Base-by-base conservation (phyloP, 2,329 filamentous ascomycete genomes). In the Fusarium gaditjirri region DNA sequence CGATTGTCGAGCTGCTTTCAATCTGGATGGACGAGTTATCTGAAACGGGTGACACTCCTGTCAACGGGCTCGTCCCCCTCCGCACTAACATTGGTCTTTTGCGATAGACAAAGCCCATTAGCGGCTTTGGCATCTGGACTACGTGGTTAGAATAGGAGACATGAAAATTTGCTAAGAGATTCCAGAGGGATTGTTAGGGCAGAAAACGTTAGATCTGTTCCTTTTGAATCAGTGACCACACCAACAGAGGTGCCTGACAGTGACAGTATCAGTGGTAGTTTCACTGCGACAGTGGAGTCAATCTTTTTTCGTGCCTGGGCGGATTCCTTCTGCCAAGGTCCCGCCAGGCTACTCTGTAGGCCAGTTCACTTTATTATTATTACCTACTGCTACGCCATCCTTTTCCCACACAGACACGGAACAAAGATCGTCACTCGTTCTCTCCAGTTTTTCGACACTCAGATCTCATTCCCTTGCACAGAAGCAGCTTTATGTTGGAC, bases 361-460 rank as follows among this genome's bases (percentile, higher is more conserved):
- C 29, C 46, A 65, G 61, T 50, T 63, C 27, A 61, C 62, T 68
- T 62, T 57, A 57, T 68, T 61, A 27, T 44, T 63, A 62, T 55
- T 29, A 31, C 14, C 16, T 52, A 66, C 53, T 53, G 27, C 43
- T 50, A 50, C 29, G 53, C 56, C 61, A 46, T 64, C 58, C 59
- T 57, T 61, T 55, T 68, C 50, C 52, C 62, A 64, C 54, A 44
- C 44, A 44, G 61, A 59, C 70, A 65, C 68, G 31, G 64, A 72
- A 64, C 46, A 63, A 71, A 73, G 70, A 73, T 73, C 70, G 66
- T 73, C 70, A 58, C 61, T 44, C 59, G 31, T 55, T 49, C 67
- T 73, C 66, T 73, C 66, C 70, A 72, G 66, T 73, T 73, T 73
- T 73, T 53, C 41, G 52, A 58, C 35, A 59, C 43, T 17, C 47